Percentiles rank a stretch among this genome's conserved stretches.
phyloP scores from a whole-genome alignment of 2,329 filamentous ascomycete species.

The Botrytis galanthina region DNA sequence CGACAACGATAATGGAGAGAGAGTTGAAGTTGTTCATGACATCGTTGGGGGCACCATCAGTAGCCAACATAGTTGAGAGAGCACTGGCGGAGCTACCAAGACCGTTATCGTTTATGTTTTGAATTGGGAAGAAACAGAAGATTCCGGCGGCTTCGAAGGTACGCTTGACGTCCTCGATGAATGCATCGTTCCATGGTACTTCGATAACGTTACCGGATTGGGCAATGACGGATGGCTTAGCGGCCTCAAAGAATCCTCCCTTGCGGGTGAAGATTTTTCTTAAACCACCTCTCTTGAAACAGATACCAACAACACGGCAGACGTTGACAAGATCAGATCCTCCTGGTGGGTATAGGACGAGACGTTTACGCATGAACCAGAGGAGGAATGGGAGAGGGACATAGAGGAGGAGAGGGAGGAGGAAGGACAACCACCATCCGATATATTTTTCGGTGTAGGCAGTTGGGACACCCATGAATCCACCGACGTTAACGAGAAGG shows the following conservation, averaged over 20 bases:
- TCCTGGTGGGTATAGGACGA: slow-evolving; percentile 46
- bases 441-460: slow-evolving; percentile 46
- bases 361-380: slow-evolving; percentile 42
- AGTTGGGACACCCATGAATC: slow-evolving; percentile 46
- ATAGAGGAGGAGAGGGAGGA: slow-evolving; percentile 57
- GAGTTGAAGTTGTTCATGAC: slow-evolving; percentile 74
- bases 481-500: slow-evolving; percentile 67
- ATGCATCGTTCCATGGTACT: slow-evolving; percentile 80
- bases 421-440: slow-evolving; percentile 51
- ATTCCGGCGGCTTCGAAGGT: slow-evolving; percentile 68
- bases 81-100: slow-evolving; percentile 51
- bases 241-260: slow-evolving; percentile 61
- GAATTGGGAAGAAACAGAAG: slow-evolving; percentile 56
- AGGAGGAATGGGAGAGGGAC: slow-evolving; percentile 54
- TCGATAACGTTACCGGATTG: slow-evolving; percentile 55
- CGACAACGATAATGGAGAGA: slow-evolving; percentile 70
- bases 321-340: slow-evolving; percentile 49
- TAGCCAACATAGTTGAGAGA: slow-evolving; percentile 58
- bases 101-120: slow-evolving; percentile 41
- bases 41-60: slow-evolving; percentile 73
- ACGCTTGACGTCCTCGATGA: slow-evolving; percentile 74
- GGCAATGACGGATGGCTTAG: slow-evolving; percentile 63
- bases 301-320: slow-evolving; percentile 44
- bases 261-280: slow-evolving; percentile 54
- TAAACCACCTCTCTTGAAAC: slow-evolving; percentile 56